phyloP scores from a whole-genome alignment of 2,329 filamentous ascomycete genomes.

The Pseudodiploospora longispora region DNA sequence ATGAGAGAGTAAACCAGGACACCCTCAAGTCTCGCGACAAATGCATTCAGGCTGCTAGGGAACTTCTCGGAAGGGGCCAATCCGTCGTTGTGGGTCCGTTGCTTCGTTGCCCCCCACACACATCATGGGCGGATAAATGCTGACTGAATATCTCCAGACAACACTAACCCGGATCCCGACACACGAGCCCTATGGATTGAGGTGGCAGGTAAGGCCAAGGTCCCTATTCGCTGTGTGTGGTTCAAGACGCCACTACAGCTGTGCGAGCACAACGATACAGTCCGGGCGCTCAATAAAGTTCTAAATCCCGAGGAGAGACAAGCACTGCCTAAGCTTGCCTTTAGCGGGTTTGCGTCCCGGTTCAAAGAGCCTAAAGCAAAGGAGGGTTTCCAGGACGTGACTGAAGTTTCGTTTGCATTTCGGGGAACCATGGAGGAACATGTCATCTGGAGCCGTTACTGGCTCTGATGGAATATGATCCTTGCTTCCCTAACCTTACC shows the following conservation, averaged over 20 bases:
- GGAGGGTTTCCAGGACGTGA: slow-evolving; percentile 81
- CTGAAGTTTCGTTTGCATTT: slow-evolving; percentile 68
- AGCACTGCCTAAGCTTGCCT: slow-evolving; percentile 70
- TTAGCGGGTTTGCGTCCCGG: slow-evolving; percentile 63
- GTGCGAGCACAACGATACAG: slow-evolving; percentile 79
- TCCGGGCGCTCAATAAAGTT: slow-evolving; percentile 61
- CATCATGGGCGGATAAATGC: background rate
- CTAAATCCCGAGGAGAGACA: slow-evolving; percentile 77
- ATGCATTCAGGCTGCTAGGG: slow-evolving; percentile 63
- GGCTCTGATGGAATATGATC: slow-evolving; percentile 43
- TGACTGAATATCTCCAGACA: slow-evolving; percentile 50
- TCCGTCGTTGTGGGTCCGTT: slow-evolving; percentile 71
- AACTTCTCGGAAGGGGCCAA: slow-evolving; percentile 53
- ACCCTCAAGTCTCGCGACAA: slow-evolving; percentile 65
- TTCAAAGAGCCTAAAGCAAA: slow-evolving; percentile 62
- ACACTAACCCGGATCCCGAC: slow-evolving; percentile 82
- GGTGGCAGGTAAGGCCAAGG: slow-evolving; percentile 59
- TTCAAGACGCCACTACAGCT: slow-evolving; percentile 67
- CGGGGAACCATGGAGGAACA: slow-evolving; percentile 61
- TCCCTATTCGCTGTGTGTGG: slow-evolving; percentile 78
- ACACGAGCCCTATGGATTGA: slow-evolving; percentile 72
- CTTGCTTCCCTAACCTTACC: too few species aligned
- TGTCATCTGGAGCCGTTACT: slow-evolving; percentile 67
- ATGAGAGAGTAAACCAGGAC: slow-evolving; percentile 86
- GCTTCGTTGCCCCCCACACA: slow-evolving; percentile 2